Evolutionary conservation across 2,329 filamentous ascomycete species (phyloP).

Genomic region (Diplocarpon rosae): DNA sequence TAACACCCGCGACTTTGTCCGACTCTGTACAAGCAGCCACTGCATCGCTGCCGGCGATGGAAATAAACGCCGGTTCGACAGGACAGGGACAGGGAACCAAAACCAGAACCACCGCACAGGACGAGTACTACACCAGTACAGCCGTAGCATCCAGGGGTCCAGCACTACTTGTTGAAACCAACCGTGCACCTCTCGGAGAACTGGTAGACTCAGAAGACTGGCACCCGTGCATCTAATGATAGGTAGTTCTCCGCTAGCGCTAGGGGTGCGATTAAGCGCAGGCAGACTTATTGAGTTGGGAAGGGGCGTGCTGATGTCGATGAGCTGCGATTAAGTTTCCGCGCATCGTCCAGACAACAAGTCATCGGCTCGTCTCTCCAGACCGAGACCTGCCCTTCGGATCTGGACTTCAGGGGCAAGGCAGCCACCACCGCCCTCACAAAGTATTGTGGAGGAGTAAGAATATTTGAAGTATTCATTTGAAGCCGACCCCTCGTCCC

Average conservation of each 20-base stretch:
- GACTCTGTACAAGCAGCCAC: too few relatives aligned
- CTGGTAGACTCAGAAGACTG: too few relatives aligned
- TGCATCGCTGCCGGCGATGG: background rate
- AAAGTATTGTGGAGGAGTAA: too few relatives aligned
- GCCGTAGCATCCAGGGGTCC: too few relatives aligned
- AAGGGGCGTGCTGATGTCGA: background rate
- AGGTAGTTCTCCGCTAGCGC: background rate
- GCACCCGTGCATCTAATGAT: background rate
- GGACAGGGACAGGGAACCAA: background rate
- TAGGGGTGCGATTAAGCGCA: conserved; percentile 1
- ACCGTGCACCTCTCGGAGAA: too few relatives aligned
- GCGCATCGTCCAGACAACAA: conserved; percentile 4
- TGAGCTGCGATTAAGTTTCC: background rate
- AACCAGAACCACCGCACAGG: too few relatives aligned
- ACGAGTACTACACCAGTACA: too few relatives aligned
- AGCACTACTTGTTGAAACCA: too few relatives aligned
- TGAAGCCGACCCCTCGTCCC: background rate
- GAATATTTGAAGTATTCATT: too few relatives aligned
- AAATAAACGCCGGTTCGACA: background rate
- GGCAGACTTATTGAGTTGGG: background rate
- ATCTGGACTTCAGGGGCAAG: background rate
- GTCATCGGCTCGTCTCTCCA: conserved; percentile 1
- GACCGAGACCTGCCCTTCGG: background rate
- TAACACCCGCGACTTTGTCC: too few relatives aligned
- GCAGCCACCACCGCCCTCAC: too few relatives aligned